Base-by-base conservation (phyloP, 2,329 filamentous ascomycete species). In the Hirsutella thompsonii region DNA sequence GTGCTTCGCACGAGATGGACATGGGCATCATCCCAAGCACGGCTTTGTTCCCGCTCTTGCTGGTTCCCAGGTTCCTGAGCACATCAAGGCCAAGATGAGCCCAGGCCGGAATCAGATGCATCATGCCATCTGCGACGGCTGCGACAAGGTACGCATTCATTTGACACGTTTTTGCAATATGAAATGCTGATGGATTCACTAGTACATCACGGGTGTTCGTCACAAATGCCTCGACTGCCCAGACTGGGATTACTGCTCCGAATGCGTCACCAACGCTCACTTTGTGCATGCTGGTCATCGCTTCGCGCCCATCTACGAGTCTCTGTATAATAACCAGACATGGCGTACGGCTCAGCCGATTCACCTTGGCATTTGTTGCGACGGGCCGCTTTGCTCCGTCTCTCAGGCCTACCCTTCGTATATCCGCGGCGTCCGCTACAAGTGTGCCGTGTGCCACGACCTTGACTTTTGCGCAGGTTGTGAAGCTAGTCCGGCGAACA, bases 211-310 rank as follows among this genome's bases (percentile, higher is more conserved):
- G 51, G 93, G 92, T 52, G 73, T 94, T 43, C 90, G 92, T 51
- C 83, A 96, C 75, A 98, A 98, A 72, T 98, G 92, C 61, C 71
- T 96, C 48, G 81, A 87, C 58, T 98, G 92, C 68, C 92, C 93
- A 35, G 92, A 98, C 61, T 98, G 87, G 83, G 92, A 98, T 56
- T 96, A 85, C 66, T 98, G 92, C 69, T 72, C 74, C 20, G 68
- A 76, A 8, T 98, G 93, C 62, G 62, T 86, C 44, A 64, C 70
- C 52, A 76, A 72, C 49, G 81, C 85, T 36, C 61, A 64, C 45
- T 71, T 77, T 52, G 77, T 74, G 38, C 93, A 98, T 59, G 78
- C 85, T 16, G 72, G 74, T 42, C 92, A 98, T 61, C 83, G 89
- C 49, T 96, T 98, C 56, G 85, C 85, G 11, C 78, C 87, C 34